Base-by-base conservation (phyloP, 1,139 yeast genomes). In the Magnusiomyces suaveolens region DNA sequence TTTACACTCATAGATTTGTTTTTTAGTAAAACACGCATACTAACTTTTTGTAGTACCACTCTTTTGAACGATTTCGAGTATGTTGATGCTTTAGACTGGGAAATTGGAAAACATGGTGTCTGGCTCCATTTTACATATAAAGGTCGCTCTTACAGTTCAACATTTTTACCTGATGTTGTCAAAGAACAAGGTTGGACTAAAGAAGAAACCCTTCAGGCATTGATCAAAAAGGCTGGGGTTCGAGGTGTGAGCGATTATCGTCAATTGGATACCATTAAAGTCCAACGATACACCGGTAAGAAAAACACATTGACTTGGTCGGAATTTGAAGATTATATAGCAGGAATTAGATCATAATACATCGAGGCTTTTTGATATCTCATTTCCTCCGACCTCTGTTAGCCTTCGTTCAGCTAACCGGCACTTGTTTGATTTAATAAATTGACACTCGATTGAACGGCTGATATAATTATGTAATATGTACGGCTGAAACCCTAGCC, bases 121-220 rank as follows among this genome's bases (percentile, higher is more conserved):
- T 76, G 80, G 56, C 79, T 89, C 21, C 68, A 71, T 29, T 76
- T 87, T 58, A 66, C 68, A 0, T 58, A 65, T 16, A 63, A 68
- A 18, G 75, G 25, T 62, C 67, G 26, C 56, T 64, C 10, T 73
- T 73, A 57, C 33, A 58, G 84, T 52, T 89, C 97, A 0, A 92
- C 98, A 0, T 92, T 88, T 62, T 70, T 94, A 50, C 98, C 98
- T 0, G 85, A 82, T 49, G 97, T 94, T 1, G 95, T 96, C 18
- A 76, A 72, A n/a, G 97, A 90, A 60, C 95, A 90, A 62, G 81
- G 79, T 2, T 90, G 97, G 97, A 80, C 77, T 61, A 77, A 86
- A 64, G 70, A 72, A 20, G 82, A 85, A 20, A 90, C 98, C 0
- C 71, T 90, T 55, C 74, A 74, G 60, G 78, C 87, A 61, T 75